phyloP scores from a whole-genome alignment of 345 rosid genomes.

The Boechera retrofracta region DNA sequence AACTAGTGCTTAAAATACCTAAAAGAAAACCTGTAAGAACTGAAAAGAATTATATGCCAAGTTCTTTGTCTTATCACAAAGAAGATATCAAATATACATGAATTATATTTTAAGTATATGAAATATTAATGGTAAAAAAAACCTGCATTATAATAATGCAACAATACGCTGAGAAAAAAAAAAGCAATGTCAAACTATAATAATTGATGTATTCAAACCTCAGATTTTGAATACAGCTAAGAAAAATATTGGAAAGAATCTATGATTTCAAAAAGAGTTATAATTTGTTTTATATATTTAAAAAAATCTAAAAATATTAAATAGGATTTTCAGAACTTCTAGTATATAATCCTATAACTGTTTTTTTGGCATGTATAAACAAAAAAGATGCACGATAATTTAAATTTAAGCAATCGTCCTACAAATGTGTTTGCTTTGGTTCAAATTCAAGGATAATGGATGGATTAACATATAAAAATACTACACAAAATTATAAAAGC shows the following conservation, averaged over 20 bases:
- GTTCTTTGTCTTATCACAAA: neutral
- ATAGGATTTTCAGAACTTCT: neutral
- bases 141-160: no score
- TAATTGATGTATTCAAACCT: neutral
- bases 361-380: neutral
- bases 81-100: neutral
- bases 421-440: conserved; percentile 31
- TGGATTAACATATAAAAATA: neutral
- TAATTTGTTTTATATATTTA: no score
- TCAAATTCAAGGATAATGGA: conserved; percentile 26
- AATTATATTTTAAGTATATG: neutral
- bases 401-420: conserved; percentile 7
- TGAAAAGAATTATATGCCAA: neutral
- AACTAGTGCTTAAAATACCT: conserved; percentile 17
- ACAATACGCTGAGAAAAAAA: neutral
- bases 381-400: neutral
- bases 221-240: neutral
- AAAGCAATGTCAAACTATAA: neutral
- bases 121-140: neutral
- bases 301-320: neutral
- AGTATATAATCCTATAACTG: neutral
- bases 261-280: no score
- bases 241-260: no score
- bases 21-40: neutral
- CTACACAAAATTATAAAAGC: neutral